Base-by-base conservation (phyloP, 2,329 filamentous ascomycete species). In the Clonostachys rhizophaga region DNA sequence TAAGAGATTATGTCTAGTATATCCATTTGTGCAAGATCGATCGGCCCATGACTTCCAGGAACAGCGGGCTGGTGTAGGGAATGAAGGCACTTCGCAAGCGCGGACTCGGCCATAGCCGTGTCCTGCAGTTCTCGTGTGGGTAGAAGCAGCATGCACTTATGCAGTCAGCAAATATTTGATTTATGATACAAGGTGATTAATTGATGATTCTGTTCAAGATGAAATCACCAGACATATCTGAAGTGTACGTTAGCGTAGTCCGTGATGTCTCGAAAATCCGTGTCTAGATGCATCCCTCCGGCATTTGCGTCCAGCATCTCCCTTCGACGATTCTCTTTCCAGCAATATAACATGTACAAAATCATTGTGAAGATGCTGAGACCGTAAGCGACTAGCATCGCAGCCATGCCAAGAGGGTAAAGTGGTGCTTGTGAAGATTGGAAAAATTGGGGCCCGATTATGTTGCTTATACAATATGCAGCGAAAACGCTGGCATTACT, bases 231-330 rank as follows among this genome's bases (percentile, higher is more conserved):
- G 9, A 47, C 48, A 35, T 50, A 50, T 34, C 39, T 47, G 34
- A 50, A 50, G 16, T 50, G 46, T 10, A 50, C 48, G 16, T 50
- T 48, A 20, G 47, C 48, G 10, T 46, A 34, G 24, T 50, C 48
- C 4, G 48, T 50, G 42, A 50, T 47, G 9, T 48, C 48, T 9
- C 36, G 40, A 14, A 40, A 18, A 18, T 40, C 37, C 13, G 37
- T n/a, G 37, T n/a, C 9, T 14, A 16, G 37, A 18, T n/a, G 9
- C 8, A 18, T 18, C n/a, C 20, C 20, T n/a, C 16, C 13, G 37
- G 37, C 16, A n/a, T n/a, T 40, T 9, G 13, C 8, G 37, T n/a
- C 37, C 8, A 40, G 13, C 37, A 40, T 8, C 9, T 16, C n/a
- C 37, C 16, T 9, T n/a, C n/a, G 8, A 18, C n/a, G n/a, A 16